Evolutionary conservation across 257 asterid species (phyloP).

Genomic region (Echium plantagineum): DNA sequence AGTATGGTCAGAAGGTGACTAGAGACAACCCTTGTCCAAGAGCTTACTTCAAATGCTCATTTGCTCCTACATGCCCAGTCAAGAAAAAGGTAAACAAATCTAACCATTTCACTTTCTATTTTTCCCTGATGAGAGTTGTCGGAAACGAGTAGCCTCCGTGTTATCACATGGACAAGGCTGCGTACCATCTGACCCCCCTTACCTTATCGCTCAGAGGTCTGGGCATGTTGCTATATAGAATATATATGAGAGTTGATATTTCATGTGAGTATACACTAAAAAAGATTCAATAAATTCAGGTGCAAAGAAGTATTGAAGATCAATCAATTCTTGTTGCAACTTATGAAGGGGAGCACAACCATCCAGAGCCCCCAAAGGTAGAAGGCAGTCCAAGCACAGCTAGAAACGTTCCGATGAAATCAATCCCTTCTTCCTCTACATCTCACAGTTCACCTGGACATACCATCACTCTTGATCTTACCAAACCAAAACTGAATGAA

Average conservation of each 20-base stretch:
- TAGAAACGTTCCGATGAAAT: constrained; percentile 17
- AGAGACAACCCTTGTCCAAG: constrained; percentile 92
- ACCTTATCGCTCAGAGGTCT: too few relatives aligned
- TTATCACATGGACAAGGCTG: too few relatives aligned
- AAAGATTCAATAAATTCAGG: constrained; percentile 22
- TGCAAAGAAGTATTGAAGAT: constrained; percentile 71
- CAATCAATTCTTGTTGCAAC: constrained; percentile 65
- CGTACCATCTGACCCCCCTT: too few relatives aligned
- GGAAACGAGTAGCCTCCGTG: too few relatives aligned
- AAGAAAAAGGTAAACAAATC: constrained; percentile 59
- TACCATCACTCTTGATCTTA: constrained; percentile 52
- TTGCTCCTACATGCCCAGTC: constrained; percentile 86
- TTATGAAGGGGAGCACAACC: constrained; percentile 92
- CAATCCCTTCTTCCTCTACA: constrained; percentile 31
- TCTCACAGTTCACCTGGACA: constrained; percentile 28
- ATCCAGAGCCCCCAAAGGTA: constrained; percentile 43
- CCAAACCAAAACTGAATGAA: constrained; percentile 32
- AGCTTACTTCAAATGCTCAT: constrained; percentile 92
- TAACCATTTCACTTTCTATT: not conserved
- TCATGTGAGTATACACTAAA: not conserved
- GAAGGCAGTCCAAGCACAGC: constrained; percentile 25
- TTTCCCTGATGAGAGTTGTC: not conserved
- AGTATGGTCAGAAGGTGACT: constrained; percentile 91
- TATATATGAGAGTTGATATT: not conserved
- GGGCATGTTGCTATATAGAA: too few relatives aligned